Evolutionary conservation across 2,329 filamentous ascomycete genomes (phyloP), one percentile per base, ranked within the genome.

Genomic region (Cephalotrichum gorgonifer): DNA sequence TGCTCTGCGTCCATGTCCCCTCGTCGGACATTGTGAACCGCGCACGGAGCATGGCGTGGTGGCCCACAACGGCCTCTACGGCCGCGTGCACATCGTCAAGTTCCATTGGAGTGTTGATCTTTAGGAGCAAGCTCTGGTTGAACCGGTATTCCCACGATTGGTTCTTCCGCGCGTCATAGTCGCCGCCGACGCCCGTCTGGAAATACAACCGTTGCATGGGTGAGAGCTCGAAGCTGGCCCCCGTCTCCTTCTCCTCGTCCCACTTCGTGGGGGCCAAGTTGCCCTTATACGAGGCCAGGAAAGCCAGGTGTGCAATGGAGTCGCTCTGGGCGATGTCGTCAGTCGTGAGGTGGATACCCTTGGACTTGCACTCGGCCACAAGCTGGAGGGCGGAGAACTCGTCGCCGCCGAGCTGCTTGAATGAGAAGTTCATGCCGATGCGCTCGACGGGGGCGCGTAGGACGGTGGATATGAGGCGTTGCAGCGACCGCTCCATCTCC

Each of bases 201-300:
- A 78, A 76, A 55, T 74, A 75, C 4, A 78, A 62, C 49, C 72
- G 69, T 58, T 78, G 75, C 69, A 77, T 77, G 3, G 74, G 69
- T 1, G 74, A 72, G 9, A 78, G 63, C 9, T 69, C 68, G 53
- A 75, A 77, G 28, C 54, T 12, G n/a, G n/a, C n/a, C 17, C 55
- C 52, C 25, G 25, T 20, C 11, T 43, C 27, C 1, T 17, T 12
- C 33, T 64, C 56, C 23, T 65, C 67, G 28, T 59, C 61, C 54
- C 63, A 62, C 17, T 59, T 56, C 14, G 59, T 58, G n/a, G 35
- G 17, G 3, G 55, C 56, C 42, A 62, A 51, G 9, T 57, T 56
- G 5, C 59, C 61, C 12, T 60, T 61, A 12, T 63, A 59, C 4
- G 55, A 61, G 1, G 66, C 68, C 41, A 67, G 53, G 3, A 56